These are phyloP conservation scores for Lathyrus sativus DNA, from an alignment of 306 rosid genomes.

Conservation along the genomic window DNA sequence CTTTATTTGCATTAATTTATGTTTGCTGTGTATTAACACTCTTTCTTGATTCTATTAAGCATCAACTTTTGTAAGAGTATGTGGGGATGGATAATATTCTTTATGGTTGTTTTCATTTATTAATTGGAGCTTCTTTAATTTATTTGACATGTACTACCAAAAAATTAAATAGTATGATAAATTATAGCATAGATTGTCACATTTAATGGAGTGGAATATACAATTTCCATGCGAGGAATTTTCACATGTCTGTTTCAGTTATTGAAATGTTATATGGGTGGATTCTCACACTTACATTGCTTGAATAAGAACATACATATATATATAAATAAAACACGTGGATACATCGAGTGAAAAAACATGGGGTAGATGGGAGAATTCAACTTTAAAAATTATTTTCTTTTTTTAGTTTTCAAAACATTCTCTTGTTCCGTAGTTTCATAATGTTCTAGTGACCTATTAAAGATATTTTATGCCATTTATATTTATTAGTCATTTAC, in stretches of 20 bases:
- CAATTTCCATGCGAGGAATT: background rate
- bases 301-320: too few species aligned
- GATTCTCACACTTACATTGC: too few species aligned
- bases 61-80: conserved; percentile 16
- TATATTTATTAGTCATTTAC: too few species aligned
- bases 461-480: too few species aligned
- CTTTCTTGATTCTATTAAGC: conserved; percentile 23
- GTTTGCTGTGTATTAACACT: conserved; percentile 3
- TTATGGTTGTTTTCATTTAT: background rate
- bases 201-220: conserved; percentile 7
- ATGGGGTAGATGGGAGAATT: too few species aligned
- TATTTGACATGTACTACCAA: background rate
- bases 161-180: background rate
- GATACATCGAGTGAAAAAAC: too few species aligned
- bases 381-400: too few species aligned
- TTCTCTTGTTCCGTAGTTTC: too few species aligned
- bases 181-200: background rate
- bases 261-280: background rate
- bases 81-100: conserved; percentile 16
- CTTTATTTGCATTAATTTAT: conserved; percentile 36
- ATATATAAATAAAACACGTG: too few species aligned
- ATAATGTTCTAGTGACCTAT: too few species aligned
- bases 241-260: background rate
- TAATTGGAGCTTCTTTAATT: conserved; percentile 16
- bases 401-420: too few species aligned